Evolutionary conservation across 495 filamentous ascomycete species (phyloP), one percentile per base, ranked within the genome.

Genomic region (Aspergillus homomorphus): DNA sequence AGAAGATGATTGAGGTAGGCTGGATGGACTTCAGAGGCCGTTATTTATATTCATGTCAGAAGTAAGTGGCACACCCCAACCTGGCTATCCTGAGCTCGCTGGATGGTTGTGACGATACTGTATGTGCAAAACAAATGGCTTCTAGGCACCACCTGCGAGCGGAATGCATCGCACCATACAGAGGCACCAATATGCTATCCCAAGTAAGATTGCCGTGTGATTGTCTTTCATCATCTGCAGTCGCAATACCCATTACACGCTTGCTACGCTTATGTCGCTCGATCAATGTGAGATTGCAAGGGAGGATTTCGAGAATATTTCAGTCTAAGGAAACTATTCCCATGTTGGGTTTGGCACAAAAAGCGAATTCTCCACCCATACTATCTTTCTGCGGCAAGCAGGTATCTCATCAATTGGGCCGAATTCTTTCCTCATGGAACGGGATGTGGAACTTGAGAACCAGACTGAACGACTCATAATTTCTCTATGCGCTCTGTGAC

Each of bases 261-360:
- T 38, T 38, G 33, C 33, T 12, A 10, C 15, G 33, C 33, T 12
- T 38, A 2, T 14, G 10, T 7, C 12, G 33, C 33, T 38, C 33
- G 15, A 38, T 2, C 33, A 38, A 38, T 2, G 33, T 38, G 12
- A 2, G 33, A 10, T 14, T 38, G 12, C 6, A 9, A 38, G 33
- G 33, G 7, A 38, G 33, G 33, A 12, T 12, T 38, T 38, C 26
- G 26, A 4, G 33, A 12, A 14, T 38, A 9, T 5, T 2, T 12
- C 33, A 20, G 21, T 33, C 24, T 38, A 59, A 56, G 61, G 61
- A 63, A 63, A 63, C 46, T 59, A 56, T 63, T 63, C 24, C 70
- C 70, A 54, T 56, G 61, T 73, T 71, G 66, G 70, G 70, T 66
- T 68, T 73, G 69, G 67, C 46, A 58, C 46, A 38, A 26, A 21